These are phyloP conservation scores for Arthrobotrys sphaeroides DNA, from an alignment of 2,329 filamentous ascomycete genomes.

Conservation along the genomic window DNA sequence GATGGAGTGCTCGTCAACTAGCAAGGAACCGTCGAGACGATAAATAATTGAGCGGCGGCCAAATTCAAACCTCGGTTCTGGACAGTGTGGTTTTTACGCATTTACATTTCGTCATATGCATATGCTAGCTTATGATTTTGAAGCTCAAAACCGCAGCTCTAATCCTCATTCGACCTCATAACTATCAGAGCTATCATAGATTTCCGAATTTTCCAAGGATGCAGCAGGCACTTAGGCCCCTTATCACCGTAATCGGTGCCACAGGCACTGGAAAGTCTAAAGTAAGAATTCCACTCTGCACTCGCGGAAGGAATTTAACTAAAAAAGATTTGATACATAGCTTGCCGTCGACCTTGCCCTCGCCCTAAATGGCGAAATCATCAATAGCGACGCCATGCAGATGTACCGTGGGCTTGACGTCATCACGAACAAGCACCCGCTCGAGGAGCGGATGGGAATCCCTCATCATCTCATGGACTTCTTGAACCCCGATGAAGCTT, in stretches of 20 bases:
- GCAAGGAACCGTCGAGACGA: neutral
- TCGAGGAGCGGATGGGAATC: constrained; percentile 77
- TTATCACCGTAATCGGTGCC: constrained; percentile 85
- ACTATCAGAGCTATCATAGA: neutral
- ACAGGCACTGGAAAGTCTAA: constrained; percentile 95
- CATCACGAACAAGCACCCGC: constrained; percentile 91
- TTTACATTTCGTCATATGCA: too few relatives aligned
- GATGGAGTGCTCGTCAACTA: neutral
- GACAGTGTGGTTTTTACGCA: constrained; percentile 10
- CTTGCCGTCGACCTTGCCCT: constrained; percentile 87
- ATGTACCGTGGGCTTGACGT: constrained; percentile 91
- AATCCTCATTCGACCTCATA: neutral
- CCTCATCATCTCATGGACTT: constrained; percentile 88
- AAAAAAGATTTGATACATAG: constrained; percentile 63
- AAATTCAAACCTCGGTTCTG: constrained; percentile 10
- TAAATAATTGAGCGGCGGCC: neutral
- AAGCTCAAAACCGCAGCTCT: constrained; percentile 3
- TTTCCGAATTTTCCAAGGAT: constrained; percentile 18
- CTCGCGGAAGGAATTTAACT: neutral
- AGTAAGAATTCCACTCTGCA: constrained; percentile 65
- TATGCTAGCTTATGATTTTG: neutral
- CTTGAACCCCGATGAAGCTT: constrained; percentile 79
- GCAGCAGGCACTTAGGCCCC: constrained; percentile 62
- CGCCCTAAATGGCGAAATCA: constrained; percentile 87
- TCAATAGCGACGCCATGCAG: constrained; percentile 98